A percentile compares a stretch with the other conserved stretches of the same genome.
Conservation (phyloP, 2,329 filamentous ascomycete species). For the Nigrospora sphaerica region DNA sequence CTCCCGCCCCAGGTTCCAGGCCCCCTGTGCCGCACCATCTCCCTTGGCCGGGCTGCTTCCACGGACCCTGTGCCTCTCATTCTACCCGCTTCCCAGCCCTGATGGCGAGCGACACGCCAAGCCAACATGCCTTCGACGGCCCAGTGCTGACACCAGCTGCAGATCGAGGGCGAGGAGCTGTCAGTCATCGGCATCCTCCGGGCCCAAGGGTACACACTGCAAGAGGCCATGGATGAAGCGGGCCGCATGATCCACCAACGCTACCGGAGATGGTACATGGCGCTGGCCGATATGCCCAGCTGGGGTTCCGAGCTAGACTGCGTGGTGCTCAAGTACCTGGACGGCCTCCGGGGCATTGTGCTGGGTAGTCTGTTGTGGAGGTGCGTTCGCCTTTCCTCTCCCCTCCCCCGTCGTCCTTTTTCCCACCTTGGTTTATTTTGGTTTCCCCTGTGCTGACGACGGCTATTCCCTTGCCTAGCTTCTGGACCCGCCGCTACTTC, state of each 20-base stretch:
- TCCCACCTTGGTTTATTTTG: no score
- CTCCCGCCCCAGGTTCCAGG: not conserved
- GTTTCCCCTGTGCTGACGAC: not conserved
- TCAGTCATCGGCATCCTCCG: constrained; percentile 12
- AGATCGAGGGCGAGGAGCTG: constrained; percentile 9
- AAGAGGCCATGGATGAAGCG: constrained; percentile 14
- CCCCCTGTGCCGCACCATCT: not conserved
- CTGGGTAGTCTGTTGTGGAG: constrained; percentile 18
- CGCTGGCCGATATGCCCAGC: constrained; percentile 12
- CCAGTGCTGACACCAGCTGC: not conserved
- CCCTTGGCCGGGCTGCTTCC: no score
- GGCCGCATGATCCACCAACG: constrained; percentile 13
- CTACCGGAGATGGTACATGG: constrained; percentile 14
- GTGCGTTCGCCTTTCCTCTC: constrained; percentile 2
- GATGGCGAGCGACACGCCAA: no score
- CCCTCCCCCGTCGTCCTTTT: not conserved
- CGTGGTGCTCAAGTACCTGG: constrained; percentile 12
- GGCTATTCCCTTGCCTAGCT: not conserved
- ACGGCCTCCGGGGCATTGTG: constrained; percentile 12
- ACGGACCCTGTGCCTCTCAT: not conserved
- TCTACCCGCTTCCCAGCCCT: no score
- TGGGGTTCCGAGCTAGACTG: constrained; percentile 16
- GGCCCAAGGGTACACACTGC: constrained; percentile 9
- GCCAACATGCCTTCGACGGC: not conserved
- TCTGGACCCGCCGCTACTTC: constrained; percentile 1